Evolutionary conservation across 495 filamentous ascomycete genomes (phyloP).

Genomic region (Penicillium malachiteum): DNA sequence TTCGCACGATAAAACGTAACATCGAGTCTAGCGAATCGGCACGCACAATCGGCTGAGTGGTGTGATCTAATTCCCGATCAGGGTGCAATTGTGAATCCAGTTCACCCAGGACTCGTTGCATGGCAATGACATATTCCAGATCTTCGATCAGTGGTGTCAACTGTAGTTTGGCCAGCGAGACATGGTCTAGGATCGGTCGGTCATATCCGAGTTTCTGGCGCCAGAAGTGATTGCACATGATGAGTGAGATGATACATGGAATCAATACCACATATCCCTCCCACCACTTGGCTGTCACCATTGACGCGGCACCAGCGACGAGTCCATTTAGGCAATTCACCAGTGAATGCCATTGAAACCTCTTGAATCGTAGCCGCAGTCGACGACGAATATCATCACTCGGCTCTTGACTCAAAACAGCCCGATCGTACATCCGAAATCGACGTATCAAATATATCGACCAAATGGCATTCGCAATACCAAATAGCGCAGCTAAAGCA

Average conservation of each 20-base stretch:
- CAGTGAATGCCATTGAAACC: conserved; percentile 46
- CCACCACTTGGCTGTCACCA: conserved; percentile 49
- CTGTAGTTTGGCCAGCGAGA: conserved; percentile 12
- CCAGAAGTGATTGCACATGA: conserved; percentile 48
- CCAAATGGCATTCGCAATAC: conserved; percentile 45
- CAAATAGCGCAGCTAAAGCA: conserved; percentile 41
- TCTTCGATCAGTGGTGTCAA: conserved; percentile 25
- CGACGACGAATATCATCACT: conserved; percentile 22
- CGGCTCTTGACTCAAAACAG: conserved; percentile 11
- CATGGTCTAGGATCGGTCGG: conserved; percentile 29
- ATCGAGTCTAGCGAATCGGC: conserved; percentile 29
- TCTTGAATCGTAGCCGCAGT: conserved; percentile 33
- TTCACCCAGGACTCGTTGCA: conserved; percentile 21
- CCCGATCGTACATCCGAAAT: conserved; percentile 32
- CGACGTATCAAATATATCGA: conserved; percentile 37
- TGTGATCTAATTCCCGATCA: neutral
- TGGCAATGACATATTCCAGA: conserved; percentile 29
- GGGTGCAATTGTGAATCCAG: conserved; percentile 3
- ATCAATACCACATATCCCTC: conserved; percentile 50
- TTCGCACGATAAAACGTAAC: conserved; percentile 33
- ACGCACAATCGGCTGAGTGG: conserved; percentile 9
- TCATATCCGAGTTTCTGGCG: conserved; percentile 46
- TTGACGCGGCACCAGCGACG: conserved; percentile 48
- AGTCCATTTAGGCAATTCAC: conserved; percentile 30
- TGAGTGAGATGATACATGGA: conserved; percentile 46